Conservation (phyloP, 805 yeast species). For the Crinitomyces ghanaensis region DNA sequence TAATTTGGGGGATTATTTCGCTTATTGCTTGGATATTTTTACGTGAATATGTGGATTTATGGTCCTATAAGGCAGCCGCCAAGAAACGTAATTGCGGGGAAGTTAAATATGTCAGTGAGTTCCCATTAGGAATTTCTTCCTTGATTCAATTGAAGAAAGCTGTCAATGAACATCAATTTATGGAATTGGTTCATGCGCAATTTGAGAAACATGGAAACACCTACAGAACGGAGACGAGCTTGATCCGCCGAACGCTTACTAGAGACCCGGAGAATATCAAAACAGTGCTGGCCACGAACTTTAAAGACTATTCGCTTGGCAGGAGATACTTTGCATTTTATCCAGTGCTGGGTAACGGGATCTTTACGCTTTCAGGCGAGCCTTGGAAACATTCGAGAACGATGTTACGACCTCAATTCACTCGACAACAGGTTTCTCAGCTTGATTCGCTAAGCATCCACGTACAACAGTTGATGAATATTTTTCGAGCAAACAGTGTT, state of each 20-base stretch:
- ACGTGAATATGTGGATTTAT: conserved; percentile 1
- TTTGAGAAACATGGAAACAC: conserved; percentile 1
- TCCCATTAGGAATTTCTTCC: conserved; percentile 5
- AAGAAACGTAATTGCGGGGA: conserved; percentile 1
- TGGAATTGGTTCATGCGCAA: too few species aligned
- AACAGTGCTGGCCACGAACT: conserved; percentile 24
- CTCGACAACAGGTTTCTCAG: conserved; percentile 24
- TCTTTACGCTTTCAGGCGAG: conserved; percentile 26
- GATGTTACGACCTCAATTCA: conserved; percentile 28
- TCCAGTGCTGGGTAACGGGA: conserved; percentile 27
- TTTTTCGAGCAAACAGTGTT: conserved; percentile 5
- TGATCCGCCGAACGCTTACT: conserved; percentile 11
- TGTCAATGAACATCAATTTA: not conserved
- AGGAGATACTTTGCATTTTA: conserved; percentile 17
- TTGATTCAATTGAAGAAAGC: not conserved
- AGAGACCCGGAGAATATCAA: conserved; percentile 26
- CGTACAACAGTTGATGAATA: conserved; percentile 15
- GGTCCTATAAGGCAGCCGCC: not conserved
- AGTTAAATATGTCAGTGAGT: not conserved
- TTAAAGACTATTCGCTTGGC: conserved; percentile 24
- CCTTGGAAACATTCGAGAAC: conserved; percentile 29
- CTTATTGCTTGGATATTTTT: too few species aligned
- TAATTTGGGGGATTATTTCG: too few species aligned
- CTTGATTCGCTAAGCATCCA: conserved; percentile 21
- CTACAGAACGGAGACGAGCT: conserved; percentile 2